These are phyloP conservation scores for Boletellus deceptivus DNA, from an alignment of 1,284 basidiomycete genomes.

Conservation along the genomic window DNA sequence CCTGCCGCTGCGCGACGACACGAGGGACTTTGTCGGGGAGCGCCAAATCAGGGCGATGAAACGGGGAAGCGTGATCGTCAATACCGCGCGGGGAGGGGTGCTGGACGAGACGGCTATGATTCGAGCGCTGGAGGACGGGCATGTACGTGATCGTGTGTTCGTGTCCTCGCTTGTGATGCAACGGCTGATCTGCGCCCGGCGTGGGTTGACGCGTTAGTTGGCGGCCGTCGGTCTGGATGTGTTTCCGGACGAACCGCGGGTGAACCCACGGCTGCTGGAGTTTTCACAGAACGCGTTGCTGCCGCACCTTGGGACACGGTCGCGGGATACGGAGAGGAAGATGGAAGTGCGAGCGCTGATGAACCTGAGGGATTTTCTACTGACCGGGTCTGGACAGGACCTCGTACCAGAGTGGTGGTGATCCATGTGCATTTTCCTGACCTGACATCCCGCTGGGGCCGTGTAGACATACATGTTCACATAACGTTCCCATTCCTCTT, in stretches of 20 bases:
- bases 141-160: conserved; percentile 47
- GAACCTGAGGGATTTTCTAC: conserved; percentile 68
- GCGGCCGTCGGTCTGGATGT: conserved; percentile 86
- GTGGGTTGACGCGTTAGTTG: conserved; percentile 46
- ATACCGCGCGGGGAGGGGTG: conserved; percentile 88
- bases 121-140: conserved; percentile 76
- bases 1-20: conserved; percentile 70
- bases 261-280: conserved; percentile 78
- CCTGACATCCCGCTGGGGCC: neutral
- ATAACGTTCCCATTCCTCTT: too few relatives aligned
- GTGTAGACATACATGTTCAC: neutral
- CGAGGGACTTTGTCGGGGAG: conserved; percentile 75
- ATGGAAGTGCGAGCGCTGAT: conserved; percentile 78
- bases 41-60: conserved; percentile 79
- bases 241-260: conserved; percentile 82
- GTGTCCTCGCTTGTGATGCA: neutral
- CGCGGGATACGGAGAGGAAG: conserved; percentile 73
- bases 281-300: conserved; percentile 60
- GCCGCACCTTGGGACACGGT: conserved; percentile 89
- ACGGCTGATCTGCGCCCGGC: neutral
- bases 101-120: conserved; percentile 88
- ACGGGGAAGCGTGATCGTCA: conserved; percentile 78
- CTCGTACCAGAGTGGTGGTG: conserved; percentile 55
- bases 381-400: conserved; percentile 60
- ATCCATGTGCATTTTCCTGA: neutral